Evolutionary conservation across 2,329 filamentous ascomycete genomes (phyloP).

Genomic region (Aureobasidium pullulans): DNA sequence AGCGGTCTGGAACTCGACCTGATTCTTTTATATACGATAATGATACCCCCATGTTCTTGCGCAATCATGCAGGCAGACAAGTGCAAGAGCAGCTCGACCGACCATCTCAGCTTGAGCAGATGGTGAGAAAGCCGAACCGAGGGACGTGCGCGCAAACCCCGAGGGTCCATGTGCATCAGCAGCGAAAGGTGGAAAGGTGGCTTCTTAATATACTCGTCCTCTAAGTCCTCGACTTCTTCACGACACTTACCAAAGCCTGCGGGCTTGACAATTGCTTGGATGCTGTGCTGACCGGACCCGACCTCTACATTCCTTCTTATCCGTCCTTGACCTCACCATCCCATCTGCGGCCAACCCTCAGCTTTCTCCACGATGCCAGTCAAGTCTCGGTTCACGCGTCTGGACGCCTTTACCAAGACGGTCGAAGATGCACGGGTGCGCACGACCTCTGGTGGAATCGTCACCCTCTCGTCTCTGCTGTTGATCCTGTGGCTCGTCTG

Average conservation of each 20-base stretch:
- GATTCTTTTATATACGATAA: conserved; percentile 11
- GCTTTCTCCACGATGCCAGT: conserved; percentile 57
- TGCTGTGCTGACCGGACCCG: background rate
- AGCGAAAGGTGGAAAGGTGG: conserved; percentile 1
- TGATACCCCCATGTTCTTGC: conserved; percentile 16
- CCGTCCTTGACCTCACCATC: background rate
- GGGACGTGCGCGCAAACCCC: conserved; percentile 1
- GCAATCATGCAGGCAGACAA: background rate
- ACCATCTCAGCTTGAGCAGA: background rate
- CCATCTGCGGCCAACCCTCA: background rate
- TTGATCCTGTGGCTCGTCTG: conserved; percentile 82
- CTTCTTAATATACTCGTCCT: background rate
- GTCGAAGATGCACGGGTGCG: conserved; percentile 96
- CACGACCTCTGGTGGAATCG: conserved; percentile 89
- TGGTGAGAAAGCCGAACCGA: background rate
- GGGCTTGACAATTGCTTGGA: conserved; percentile 8
- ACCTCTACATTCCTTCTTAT: background rate
- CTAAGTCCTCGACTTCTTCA: background rate
- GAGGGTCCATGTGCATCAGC: background rate
- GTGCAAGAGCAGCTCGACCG: background rate
- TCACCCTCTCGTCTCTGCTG: conserved; percentile 84
- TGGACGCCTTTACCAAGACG: conserved; percentile 98
- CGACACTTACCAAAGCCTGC: background rate
- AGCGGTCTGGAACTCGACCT: conserved; percentile 15
- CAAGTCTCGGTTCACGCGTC: conserved; percentile 90